These are phyloP conservation scores for Farysia itapuensis DNA, from an alignment of 1,284 basidiomycete species.

Conservation along the genomic window DNA sequence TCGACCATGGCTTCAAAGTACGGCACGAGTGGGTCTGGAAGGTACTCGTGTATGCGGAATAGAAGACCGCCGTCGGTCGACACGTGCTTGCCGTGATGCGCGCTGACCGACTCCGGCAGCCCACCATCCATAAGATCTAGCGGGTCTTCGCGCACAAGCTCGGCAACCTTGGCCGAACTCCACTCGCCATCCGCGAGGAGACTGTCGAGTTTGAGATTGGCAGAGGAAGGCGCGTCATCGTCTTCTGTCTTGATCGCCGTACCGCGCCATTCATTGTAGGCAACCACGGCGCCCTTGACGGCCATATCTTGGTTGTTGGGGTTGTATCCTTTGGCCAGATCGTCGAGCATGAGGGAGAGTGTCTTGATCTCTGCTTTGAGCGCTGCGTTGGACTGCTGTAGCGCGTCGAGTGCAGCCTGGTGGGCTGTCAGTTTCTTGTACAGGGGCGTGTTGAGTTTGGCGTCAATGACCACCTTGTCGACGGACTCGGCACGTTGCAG, in stretches of 20 bases:
- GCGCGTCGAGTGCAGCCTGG: conserved; percentile 72
- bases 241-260: neutral
- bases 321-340: conserved; percentile 81
- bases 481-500: conserved; percentile 31
- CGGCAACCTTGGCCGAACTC: conserved; percentile 66
- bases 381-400: conserved; percentile 72
- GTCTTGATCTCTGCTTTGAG: conserved; percentile 74
- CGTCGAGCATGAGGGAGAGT: conserved; percentile 80
- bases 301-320: conserved; percentile 99
- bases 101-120: conserved; percentile 6
- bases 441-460: conserved; percentile 76
- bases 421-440: conserved; percentile 76
- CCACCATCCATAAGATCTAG: conserved; percentile 60
- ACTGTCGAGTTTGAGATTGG: conserved; percentile 22
- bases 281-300: conserved; percentile 90
- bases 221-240: conserved; percentile 6
- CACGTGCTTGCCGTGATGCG: conserved; percentile 7
- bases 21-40: conserved; percentile 79
- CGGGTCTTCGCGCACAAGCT: conserved; percentile 65
- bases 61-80: conserved; percentile 59
- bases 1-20: conserved; percentile 74
- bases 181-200: conserved; percentile 57
- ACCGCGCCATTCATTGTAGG: conserved; percentile 76
- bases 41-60: conserved; percentile 77
- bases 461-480: conserved; percentile 53